phyloP scores from a whole-genome alignment of 2,329 filamentous ascomycete genomes.

The Penicillium sp. region DNA sequence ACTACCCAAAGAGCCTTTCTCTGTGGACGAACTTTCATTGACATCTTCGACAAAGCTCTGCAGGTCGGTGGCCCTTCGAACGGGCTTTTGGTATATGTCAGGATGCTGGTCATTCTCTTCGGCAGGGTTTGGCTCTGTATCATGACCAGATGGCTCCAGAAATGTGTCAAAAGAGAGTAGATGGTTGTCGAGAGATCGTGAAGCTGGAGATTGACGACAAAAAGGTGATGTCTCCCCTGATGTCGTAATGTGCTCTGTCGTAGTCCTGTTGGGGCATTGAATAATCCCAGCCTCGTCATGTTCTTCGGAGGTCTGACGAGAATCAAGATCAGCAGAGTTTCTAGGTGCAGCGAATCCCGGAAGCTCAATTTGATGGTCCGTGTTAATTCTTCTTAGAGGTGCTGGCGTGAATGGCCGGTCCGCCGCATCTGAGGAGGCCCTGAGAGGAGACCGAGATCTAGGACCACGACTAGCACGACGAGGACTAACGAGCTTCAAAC shows the following conservation, averaged over 20 bases:
- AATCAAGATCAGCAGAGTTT: not conserved
- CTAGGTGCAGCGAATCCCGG: not conserved
- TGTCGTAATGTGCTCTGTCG: not conserved
- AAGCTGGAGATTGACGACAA: not conserved
- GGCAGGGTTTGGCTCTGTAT: not conserved
- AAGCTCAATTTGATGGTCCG: not conserved
- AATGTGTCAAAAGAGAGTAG: not conserved
- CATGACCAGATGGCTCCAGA: not conserved
- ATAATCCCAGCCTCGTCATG: not conserved
- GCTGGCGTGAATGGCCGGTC: not conserved
- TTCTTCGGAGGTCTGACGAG: not conserved
- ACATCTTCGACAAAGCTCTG: constrained; percentile 6
- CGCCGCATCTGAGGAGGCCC: not conserved
- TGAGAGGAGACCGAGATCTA: too few relatives aligned
- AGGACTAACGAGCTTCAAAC: not conserved
- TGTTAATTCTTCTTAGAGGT: not conserved
- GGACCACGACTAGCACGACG: not conserved
- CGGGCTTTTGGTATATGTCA: not conserved
- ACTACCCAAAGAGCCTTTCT: not conserved
- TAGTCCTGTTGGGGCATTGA: not conserved
- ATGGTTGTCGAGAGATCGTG: not conserved
- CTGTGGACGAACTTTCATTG: not conserved
- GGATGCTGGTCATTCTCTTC: not conserved
- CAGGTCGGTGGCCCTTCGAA: not conserved
- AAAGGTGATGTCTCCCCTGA: too few relatives aligned